A percentile compares a stretch with the other conserved stretches of the same genome.
phyloP scores from a whole-genome alignment of 305 asterid species.

The Solanum hybrid region DNA sequence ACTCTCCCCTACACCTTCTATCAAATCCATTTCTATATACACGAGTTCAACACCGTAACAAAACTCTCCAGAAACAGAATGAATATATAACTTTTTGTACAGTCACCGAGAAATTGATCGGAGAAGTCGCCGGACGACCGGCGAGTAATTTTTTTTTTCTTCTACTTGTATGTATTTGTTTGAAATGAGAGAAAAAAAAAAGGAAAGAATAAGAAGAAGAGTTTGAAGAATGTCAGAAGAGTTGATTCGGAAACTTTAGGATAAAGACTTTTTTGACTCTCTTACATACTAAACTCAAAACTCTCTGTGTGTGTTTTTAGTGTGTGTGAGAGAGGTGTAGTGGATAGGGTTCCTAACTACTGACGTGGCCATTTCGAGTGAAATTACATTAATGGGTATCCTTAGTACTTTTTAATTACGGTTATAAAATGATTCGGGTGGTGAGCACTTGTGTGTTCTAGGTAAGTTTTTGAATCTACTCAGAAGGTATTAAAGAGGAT shows the following conservation, averaged over 20 bases:
- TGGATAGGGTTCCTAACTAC: slow-evolving; percentile 48
- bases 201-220: neutral
- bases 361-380: neutral
- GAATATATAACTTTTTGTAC: neutral
- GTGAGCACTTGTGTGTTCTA: neutral
- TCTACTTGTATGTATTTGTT: slow-evolving; percentile 2
- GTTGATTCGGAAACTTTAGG: slow-evolving; percentile 6
- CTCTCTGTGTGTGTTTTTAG: neutral
- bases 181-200: slow-evolving; percentile 27
- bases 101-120: neutral
- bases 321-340: slow-evolving; percentile 12
- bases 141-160: neutral
- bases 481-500: neutral
- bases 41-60: neutral
- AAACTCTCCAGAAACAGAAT: neutral
- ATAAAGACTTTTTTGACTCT: neutral
- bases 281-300: neutral
- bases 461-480: neutral
- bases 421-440: neutral
- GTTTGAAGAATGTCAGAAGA: slow-evolving; percentile 23
- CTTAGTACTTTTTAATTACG: neutral
- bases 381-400: neutral
- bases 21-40: slow-evolving; percentile 48
- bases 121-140: neutral
- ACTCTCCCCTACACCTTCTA: slow-evolving; percentile 88